Percentiles rank a stretch among this genome's conserved stretches.
Conservation (phyloP, 1,139 yeast species). For the Debaryomycetaceae sp. region DNA sequence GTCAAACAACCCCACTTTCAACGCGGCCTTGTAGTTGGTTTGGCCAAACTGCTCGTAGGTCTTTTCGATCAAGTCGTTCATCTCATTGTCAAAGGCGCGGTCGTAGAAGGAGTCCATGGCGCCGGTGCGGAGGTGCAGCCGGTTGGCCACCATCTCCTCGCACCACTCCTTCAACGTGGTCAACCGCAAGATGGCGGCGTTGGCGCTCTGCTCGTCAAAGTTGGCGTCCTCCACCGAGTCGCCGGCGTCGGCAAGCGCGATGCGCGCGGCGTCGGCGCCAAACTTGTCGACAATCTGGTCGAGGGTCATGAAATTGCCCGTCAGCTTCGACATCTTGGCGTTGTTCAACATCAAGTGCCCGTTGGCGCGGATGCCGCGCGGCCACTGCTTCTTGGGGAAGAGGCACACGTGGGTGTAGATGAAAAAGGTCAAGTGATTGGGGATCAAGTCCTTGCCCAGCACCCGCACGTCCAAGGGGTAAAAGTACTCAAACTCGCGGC, state of each 20-base stretch:
- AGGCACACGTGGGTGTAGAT: conserved; percentile 89
- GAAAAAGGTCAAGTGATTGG: conserved; percentile 95
- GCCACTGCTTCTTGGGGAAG: conserved; percentile 91
- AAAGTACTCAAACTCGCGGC: conserved; percentile 93
- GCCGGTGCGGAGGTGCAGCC: conserved; percentile 65
- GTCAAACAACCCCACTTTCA: conserved; percentile 88
- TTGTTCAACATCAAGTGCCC: conserved; percentile 95
- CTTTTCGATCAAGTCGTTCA: conserved; percentile 75
- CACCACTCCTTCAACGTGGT: conserved; percentile 94
- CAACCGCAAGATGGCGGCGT: conserved; percentile 93
- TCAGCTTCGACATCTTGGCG: conserved; percentile 96
- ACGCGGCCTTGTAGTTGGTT: conserved; percentile 83
- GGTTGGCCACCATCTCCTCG: conserved; percentile 59
- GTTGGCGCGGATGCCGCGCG: conserved; percentile 87
- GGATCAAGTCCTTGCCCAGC: conserved; percentile 96
- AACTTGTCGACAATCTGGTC: conserved; percentile 79
- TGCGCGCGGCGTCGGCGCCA: conserved; percentile 97
- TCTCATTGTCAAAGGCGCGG: conserved; percentile 86
- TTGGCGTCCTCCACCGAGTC: conserved; percentile 97
- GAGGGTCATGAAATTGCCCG: conserved; percentile 95
- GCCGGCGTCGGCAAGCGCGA: conserved; percentile 98
- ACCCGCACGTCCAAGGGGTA: conserved; percentile 89
- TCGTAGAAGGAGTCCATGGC: conserved; percentile 68
- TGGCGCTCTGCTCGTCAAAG: conserved; percentile 94
- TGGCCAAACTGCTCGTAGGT: conserved; percentile 64